Evolutionary conservation across 768 basidiomycete species (phyloP).

Genomic region (Sarcomyxa edulis): DNA sequence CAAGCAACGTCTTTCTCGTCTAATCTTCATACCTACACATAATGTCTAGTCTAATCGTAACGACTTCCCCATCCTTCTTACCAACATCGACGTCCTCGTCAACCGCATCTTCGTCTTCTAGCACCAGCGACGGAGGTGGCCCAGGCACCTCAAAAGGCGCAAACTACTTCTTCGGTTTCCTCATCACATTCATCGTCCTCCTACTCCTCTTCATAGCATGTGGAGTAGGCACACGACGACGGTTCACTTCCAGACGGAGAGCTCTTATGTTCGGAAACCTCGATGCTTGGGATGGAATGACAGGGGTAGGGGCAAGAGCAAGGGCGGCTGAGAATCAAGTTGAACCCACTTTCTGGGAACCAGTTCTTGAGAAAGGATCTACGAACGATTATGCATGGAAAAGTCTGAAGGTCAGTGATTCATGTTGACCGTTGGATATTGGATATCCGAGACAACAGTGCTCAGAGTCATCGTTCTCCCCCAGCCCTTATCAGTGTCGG

Average conservation of each 20-base stretch:
- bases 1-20: too few species aligned
- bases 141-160: slow-evolving; percentile 24
- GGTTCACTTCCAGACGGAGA: slow-evolving; percentile 24
- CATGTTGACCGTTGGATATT: background rate
- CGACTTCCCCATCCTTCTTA: background rate
- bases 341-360: slow-evolving; percentile 11
- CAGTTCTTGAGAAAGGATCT: slow-evolving; percentile 8
- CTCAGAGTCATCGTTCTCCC: background rate
- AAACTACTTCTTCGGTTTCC: slow-evolving; percentile 48
- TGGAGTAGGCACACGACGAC: slow-evolving; percentile 41
- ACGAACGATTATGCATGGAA: slow-evolving; percentile 11
- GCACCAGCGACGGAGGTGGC: background rate
- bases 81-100: background rate
- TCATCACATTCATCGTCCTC: slow-evolving; percentile 42
- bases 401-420: slow-evolving; percentile 17
- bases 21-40: too few species aligned
- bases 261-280: slow-evolving; percentile 11
- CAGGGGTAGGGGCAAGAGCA: slow-evolving; percentile 1
- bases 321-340: slow-evolving; percentile 12
- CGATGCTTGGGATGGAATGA: slow-evolving; percentile 12
- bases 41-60: too few species aligned
- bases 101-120: slow-evolving; percentile 3
- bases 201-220: slow-evolving; percentile 48
- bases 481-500: slow-evolving; percentile 20
- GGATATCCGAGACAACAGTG: background rate